Conservation (phyloP, 768 basidiomycete genomes). For the Tulasnella sp. region DNA sequence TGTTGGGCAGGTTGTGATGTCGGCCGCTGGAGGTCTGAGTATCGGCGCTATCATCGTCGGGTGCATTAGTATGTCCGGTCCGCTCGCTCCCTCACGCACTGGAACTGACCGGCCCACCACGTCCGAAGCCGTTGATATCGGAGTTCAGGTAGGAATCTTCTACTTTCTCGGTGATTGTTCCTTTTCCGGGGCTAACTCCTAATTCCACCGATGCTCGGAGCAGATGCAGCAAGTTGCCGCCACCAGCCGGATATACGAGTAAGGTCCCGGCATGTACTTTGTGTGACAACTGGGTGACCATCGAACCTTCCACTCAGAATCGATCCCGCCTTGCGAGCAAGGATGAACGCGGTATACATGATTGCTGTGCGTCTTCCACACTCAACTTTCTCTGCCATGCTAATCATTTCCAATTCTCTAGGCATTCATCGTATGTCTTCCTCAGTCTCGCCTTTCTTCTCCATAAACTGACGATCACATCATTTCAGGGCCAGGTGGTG, state of each 20-base stretch:
- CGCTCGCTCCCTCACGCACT: neutral
- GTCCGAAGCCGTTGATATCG: neutral
- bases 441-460: neutral
- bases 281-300: neutral
- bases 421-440: conserved; percentile 15
- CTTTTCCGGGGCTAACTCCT: neutral
- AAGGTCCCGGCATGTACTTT: conserved; percentile 14
- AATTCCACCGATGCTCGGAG: conserved; percentile 51
- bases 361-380: conserved; percentile 39
- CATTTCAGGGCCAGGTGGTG: conserved; percentile 68
- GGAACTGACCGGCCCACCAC: neutral
- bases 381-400: neutral
- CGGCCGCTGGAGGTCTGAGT: conserved; percentile 54
- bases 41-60: conserved; percentile 59
- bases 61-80: conserved; percentile 37
- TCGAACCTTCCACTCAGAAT: conserved; percentile 27
- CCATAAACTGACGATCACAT: conserved; percentile 18
- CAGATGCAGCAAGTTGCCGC: conserved; percentile 62
- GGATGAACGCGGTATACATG: conserved; percentile 66
- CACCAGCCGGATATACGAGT: conserved; percentile 48
- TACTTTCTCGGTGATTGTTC: neutral
- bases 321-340: conserved; percentile 41
- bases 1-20: conserved; percentile 48
- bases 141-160: neutral
- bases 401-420: neutral